Base-by-base conservation (phyloP, 2,329 filamentous ascomycete genomes). In the Claviceps paspali region DNA sequence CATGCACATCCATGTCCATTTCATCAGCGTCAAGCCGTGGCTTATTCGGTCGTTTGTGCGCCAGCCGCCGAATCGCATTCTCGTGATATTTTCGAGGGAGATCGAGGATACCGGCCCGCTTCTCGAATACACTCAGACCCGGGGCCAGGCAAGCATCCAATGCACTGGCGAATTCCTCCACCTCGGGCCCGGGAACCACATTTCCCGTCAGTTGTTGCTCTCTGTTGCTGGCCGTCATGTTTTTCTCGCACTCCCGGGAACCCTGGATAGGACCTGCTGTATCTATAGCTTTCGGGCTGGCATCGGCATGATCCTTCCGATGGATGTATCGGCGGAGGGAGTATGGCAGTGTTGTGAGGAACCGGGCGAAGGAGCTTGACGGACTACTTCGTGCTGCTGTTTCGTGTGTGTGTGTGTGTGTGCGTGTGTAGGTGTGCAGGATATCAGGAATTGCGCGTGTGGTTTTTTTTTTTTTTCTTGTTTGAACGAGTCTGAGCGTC, bases 81-180 rank as follows among this genome's bases (percentile, higher is more conserved):
- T 64, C 62, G 52, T 76, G 65, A 56, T 84, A 88, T 46, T 48
- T 52, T 34, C 51, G 52, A 5, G 58, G 56, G 4, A 92, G 66
- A 35, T 75, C 69, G 48, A 83, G 68, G n/a, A 83, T 71, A 42
- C 77, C 71, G 33, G 72, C 68, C 51, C 74, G 73, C 52, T 70
- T 67, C 41, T 80, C 73, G 22, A 67, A 54, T 45, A 59, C 44
- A 42, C 63, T 52, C 45, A 66, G 58, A 46, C 63, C 50, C 49
- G 64, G 48, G 55, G 67, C 47, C 50, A 77, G 59, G 63, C 86
- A 88, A 38, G 76, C 70, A 59, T 95, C 87, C 17, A 95, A 69
- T 36, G 75, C 73, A 52, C 82, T 79, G 27, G 87, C 86, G 53
- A 95, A 95, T 31, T 76, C 70, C 60, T 94, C 85, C 41, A 93